Conservation (phyloP, 805 yeast species). For the Sugiyamaella chiloensis region DNA sequence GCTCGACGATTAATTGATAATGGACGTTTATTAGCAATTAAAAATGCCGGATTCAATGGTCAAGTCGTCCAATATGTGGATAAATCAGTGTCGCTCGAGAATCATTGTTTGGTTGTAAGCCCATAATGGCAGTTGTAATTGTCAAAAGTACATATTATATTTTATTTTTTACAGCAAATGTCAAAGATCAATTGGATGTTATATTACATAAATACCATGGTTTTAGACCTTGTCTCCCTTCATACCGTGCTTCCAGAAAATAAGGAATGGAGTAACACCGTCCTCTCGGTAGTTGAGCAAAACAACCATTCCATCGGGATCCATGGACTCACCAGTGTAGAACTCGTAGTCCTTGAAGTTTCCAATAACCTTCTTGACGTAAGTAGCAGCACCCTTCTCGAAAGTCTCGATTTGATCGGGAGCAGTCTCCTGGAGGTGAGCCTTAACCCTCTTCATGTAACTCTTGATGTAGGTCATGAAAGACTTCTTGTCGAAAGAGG, state of each 20-base stretch:
- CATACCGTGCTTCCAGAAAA: slow-evolving; percentile 99
- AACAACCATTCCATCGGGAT: slow-evolving; percentile 98
- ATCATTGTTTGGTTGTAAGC: slow-evolving; percentile 48
- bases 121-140: neutral
- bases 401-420: slow-evolving; percentile 86
- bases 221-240: slow-evolving; percentile 81
- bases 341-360: slow-evolving; percentile 99
- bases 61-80: slow-evolving; percentile 59
- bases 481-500: slow-evolving; percentile 96
- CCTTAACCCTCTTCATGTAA: slow-evolving; percentile 97
- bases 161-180: too few relatives aligned
- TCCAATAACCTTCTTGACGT: slow-evolving; percentile 92
- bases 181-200: neutral
- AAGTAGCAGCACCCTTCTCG: slow-evolving; percentile 96
- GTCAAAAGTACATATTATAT: neutral
- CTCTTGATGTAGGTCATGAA: slow-evolving; percentile 96
- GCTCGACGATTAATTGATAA: slow-evolving; percentile 76
- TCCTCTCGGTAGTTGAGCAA: slow-evolving; percentile 99
- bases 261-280: slow-evolving; percentile 95
- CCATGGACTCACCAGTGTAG: slow-evolving; percentile 99
- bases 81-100: slow-evolving; percentile 62
- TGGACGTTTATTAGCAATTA: slow-evolving; percentile 55
- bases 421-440: slow-evolving; percentile 78
- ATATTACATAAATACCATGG: neutral
- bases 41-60: slow-evolving; percentile 30